Evolutionary conservation across 192 early-diverging fungal species (phyloP), one percentile per base, ranked within the genome.

Genomic region (Pilaira anomala): DNA sequence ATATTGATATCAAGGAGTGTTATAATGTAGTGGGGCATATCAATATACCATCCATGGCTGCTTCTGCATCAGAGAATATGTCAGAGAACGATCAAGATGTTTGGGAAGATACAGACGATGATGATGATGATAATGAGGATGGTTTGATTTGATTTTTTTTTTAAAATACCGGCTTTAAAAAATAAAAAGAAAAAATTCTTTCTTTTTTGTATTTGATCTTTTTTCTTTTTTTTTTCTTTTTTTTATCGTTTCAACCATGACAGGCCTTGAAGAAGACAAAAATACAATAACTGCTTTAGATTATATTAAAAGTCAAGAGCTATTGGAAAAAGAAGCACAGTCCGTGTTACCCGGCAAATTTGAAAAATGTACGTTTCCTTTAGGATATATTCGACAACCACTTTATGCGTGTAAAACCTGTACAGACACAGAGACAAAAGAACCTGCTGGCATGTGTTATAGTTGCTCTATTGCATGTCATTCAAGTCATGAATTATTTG

Each of bases 331-430:
- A 1, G 81, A 81, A 33, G 85, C 85, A 2, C 60, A 67, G 13
- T 81, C 83, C 50, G 72, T 84, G 7, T 73, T 89, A 25, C 80
- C 90, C 9, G 85, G 86, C 40, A 85, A 83, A 33, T 87, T 90
- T 67, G 88, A 92, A 66, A 57, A 81, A 45, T 94, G 93, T 63
- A 87, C 90, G 6, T 90, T 80, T 70, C 76, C 74, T 60, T 62
- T 78, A 49, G 93, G 93, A 24, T 90, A 88, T 65, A 74, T 94
- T 29, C 82, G 83, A 58, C 94, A 96, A 71, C 78, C 82, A 1
- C 78, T 94, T 4, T 96, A 90, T 67, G 83, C 91, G 4, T 96
- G 94, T 69, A 71, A 86, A 55, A 92, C 91, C 6, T 96, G 94
- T 69, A 73, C 49, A 8, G 66, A 74, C 22, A 55, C 57, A 11